Percentiles rank a stretch among this genome's conserved stretches.
These are phyloP conservation scores for Trichoderma breve DNA, from an alignment of 2,329 filamentous ascomycete genomes.

Conservation along the genomic window DNA sequence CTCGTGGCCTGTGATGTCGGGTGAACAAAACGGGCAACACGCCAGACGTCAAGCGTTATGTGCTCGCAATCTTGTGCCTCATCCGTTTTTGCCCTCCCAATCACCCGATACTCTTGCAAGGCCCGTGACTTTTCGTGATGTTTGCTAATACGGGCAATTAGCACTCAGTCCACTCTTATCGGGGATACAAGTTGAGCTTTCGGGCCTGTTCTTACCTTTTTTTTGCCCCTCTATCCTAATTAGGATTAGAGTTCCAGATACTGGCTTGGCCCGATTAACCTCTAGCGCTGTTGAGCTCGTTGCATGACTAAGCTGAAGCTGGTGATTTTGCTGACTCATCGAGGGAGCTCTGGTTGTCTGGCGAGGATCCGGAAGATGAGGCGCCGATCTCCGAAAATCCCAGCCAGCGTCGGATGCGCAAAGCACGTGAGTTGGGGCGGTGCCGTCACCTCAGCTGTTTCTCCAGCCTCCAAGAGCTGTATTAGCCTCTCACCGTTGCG, in stretches of 20 bases:
- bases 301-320: not conserved
- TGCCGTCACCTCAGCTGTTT: constrained; percentile 19
- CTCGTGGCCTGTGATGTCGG: not conserved
- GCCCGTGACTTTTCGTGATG: not conserved
- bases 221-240: constrained; percentile 13
- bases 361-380: not conserved
- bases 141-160: not conserved
- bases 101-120: not conserved
- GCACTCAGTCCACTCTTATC: constrained; percentile 12
- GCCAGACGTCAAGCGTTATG: not conserved
- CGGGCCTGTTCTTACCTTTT: not conserved
- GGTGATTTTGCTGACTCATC: constrained; percentile 11
- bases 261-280: not conserved
- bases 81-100: not conserved
- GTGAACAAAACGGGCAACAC: not conserved
- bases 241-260: not conserved
- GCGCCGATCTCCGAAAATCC: constrained; percentile 11
- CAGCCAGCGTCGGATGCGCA: not conserved
- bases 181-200: not conserved
- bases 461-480: constrained; percentile 18
- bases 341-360: not conserved
- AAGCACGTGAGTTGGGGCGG: constrained; percentile 14
- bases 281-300: not conserved
- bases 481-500: constrained; percentile 20
- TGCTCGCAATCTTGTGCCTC: not conserved